Evolutionary conservation across 495 filamentous ascomycete species (phyloP), one percentile per base, ranked within the genome.

Genomic region (Penicillium crystallinum): DNA sequence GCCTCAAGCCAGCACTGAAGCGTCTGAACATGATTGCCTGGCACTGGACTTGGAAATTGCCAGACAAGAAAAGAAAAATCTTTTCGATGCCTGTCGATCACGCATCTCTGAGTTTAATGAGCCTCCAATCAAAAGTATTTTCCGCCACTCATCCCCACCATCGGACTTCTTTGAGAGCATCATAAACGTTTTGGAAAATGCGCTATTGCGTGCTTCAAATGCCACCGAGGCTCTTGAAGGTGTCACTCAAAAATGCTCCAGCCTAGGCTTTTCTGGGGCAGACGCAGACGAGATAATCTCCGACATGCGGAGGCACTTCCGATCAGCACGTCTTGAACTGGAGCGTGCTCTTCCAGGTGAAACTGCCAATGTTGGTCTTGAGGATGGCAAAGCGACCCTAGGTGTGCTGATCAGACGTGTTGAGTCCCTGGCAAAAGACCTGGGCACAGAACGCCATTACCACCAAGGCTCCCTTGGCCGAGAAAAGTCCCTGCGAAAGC

Each of bases 311-410:
- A 31, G 59, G 14, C 66, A 73, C 19, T 82, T 89, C 64, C 80
- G 85, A n/a, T 56, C 76, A n/a, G 84, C 86, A 3, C 79, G 85
- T 4, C 70, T 89, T 1, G 78, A 84, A 22, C 73, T 89, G 6
- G 87, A 89, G 54, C 80, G 81, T 56, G 67, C 84, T 2, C 73
- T 82, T 0, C 87, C 86, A 0, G 86, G 85, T 4, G 86, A 89
- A 58, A 67, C 73, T 60, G 15, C 81, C 54, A 30, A 74, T 70
- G 45, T 71, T 49, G 30, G 76, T 48, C 40, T 76, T 14, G 46
- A 61, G n/a, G 53, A 72, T 35, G 73, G 69, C 2, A 64, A 59
- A 41, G 70, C 49, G 54, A 81, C 63, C 53, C 74, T 58, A 34
- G 52, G 56, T 46, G 73, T 62, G 22, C 63, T 73, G 39, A 61